phyloP scores from a whole-genome alignment of 192 early-diverging fungal genomes.

The Coemansia erecta region DNA sequence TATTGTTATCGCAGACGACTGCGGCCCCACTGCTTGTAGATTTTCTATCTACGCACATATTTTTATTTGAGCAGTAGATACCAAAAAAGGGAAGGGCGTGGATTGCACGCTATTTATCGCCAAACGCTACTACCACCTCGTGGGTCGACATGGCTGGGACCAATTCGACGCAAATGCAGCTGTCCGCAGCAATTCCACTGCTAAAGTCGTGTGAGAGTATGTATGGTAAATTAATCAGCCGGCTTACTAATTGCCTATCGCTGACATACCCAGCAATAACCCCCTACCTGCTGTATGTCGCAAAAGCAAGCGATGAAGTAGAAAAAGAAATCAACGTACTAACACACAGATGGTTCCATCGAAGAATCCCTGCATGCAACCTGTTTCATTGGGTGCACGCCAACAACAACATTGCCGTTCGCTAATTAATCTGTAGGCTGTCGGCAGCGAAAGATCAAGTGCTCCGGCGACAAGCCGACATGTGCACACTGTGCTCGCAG shows the following conservation, averaged over 20 bases:
- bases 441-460: slow-evolving; percentile 52
- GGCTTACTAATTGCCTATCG: slow-evolving; percentile 1
- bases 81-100: too few relatives aligned
- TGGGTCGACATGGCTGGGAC: slow-evolving; percentile 17
- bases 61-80: too few relatives aligned
- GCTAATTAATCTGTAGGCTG: slow-evolving; percentile 47
- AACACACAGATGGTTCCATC: too few relatives aligned
- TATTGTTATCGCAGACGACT: too few relatives aligned
- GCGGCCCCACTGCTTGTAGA: too few relatives aligned
- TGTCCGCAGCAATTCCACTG: slow-evolving; percentile 36
- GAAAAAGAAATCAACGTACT: slow-evolving; percentile 1
- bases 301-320: background rate
- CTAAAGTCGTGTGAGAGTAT: slow-evolving; percentile 55
- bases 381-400: too few relatives aligned
- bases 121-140: background rate
- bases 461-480: slow-evolving; percentile 50
- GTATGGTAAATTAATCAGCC: slow-evolving; percentile 5
- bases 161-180: slow-evolving; percentile 13
- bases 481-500: slow-evolving; percentile 50
- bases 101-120: background rate
- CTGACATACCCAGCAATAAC: too few relatives aligned
- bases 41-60: too few relatives aligned
- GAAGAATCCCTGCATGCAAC: background rate
- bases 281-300: too few relatives aligned
- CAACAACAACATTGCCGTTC: too few relatives aligned